These are phyloP conservation scores for Fusarium begoniae DNA, from an alignment of 2,329 filamentous ascomycete genomes.

Conservation along the genomic window DNA sequence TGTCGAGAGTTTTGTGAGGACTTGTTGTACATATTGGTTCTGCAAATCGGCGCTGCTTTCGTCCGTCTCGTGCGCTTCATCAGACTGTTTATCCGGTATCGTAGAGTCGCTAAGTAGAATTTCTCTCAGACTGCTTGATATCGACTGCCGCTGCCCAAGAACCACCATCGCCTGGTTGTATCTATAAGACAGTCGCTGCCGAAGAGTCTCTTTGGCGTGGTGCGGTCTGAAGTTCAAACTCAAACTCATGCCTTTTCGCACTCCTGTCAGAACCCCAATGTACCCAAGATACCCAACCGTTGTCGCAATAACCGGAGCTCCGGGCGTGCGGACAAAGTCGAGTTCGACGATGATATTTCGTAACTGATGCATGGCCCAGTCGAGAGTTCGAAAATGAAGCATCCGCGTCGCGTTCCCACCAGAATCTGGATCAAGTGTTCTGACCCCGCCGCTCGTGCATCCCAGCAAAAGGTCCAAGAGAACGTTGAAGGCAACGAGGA, in stretches of 20 bases:
- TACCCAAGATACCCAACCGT: constrained; percentile 60
- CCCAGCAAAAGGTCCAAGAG: constrained; percentile 71
- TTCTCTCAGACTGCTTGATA: constrained; percentile 40
- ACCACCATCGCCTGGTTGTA: constrained; percentile 43
- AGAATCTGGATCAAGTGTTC: constrained; percentile 15
- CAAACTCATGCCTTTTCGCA: constrained; percentile 55
- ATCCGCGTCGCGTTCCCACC: constrained; percentile 43
- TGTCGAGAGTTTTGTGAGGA: constrained; percentile 21
- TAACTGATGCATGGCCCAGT: constrained; percentile 64
- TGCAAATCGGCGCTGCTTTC: not conserved
- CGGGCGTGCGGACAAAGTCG: constrained; percentile 53
- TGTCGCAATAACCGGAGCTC: constrained; percentile 52
- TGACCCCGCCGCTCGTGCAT: constrained; percentile 63
- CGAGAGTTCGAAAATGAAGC: constrained; percentile 65
- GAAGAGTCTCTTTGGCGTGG: constrained; percentile 38
- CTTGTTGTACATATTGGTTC: constrained; percentile 2
- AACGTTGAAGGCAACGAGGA: constrained; percentile 70
- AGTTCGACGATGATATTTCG: constrained; percentile 61
- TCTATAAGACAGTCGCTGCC: constrained; percentile 35
- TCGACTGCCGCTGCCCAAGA: constrained; percentile 35
- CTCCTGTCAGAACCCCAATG: constrained; percentile 59
- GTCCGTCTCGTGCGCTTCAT: accelerated
- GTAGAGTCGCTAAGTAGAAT: constrained; percentile 24
- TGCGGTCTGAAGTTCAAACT: constrained; percentile 57
- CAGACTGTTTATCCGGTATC: accelerated